Percentiles rank a stretch among this genome's conserved stretches.
phyloP scores from a whole-genome alignment of 768 basidiomycete species.

The Neoboletus brunneissimus region DNA sequence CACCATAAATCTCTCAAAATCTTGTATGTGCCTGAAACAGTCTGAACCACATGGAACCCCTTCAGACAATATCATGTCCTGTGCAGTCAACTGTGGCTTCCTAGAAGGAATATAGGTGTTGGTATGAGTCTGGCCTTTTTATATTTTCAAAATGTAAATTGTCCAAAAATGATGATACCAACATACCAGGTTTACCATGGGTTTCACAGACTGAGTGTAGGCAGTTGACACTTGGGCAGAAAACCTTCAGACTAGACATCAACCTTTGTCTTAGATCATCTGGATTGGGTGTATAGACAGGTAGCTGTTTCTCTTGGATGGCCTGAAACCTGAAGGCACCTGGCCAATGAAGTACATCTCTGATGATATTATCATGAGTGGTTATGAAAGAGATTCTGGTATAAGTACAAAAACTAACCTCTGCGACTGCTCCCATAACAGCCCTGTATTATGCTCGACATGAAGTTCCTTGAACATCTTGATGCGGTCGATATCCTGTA shows the following conservation, averaged over 20 bases:
- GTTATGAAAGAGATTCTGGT: not conserved
- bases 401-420: constrained; percentile 29
- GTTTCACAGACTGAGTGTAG: constrained; percentile 38
- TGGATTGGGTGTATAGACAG: constrained; percentile 13
- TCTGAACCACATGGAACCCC: constrained; percentile 31
- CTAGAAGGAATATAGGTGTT: constrained; percentile 15
- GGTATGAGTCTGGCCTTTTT: not conserved
- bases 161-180: not conserved
- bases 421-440: constrained; percentile 43
- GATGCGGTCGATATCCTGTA: constrained; percentile 36
- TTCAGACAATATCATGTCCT: constrained; percentile 27
- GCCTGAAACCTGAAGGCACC: constrained; percentile 12
- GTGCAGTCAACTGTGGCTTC: constrained; percentile 23
- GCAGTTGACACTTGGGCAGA: constrained; percentile 49
- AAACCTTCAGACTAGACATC: constrained; percentile 31
- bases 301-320: not conserved
- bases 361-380: constrained; percentile 10
- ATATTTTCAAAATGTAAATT: not conserved
- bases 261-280: constrained; percentile 34
- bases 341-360: constrained; percentile 42
- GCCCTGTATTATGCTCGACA: constrained; percentile 29
- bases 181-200: constrained; percentile 42
- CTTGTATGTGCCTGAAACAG: constrained; percentile 29
- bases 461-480: constrained; percentile 29
- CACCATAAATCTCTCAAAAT: constrained; percentile 26